Base-by-base conservation (phyloP, 768 basidiomycete genomes). In the Russula brevipes region DNA sequence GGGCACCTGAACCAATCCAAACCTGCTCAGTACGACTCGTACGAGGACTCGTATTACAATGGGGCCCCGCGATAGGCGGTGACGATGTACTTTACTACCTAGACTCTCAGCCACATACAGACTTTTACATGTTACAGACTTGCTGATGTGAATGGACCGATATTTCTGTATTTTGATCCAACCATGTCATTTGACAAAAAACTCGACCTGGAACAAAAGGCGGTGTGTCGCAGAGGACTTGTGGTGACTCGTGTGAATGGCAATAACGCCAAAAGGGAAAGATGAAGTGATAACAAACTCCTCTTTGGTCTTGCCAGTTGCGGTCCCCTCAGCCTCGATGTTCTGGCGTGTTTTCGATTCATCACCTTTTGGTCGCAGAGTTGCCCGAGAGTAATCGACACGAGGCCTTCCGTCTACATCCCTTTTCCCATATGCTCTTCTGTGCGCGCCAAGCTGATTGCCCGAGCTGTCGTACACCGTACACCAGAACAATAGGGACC, bases 41-140 rank as follows among this genome's bases (percentile, higher is more conserved):
- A 75, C 61, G 73, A 70, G 56, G 73, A 77, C 58, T 68, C 69
- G 16, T 75, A 77, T 57, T 62, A 75, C 63, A 69, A 64, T 54
- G 69, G 61, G 39, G 9, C 51, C 2, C 16, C 46, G 16, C 17
- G 7, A 31, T 60, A 36, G 55, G 17, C 8, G 50, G 31, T 5
- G 52, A 36, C 33, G 30, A 24, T 24, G 24, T 24, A 24, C 41
- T 33, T 30, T 30, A 35, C 24, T 39, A 42, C 54, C 30, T 54
- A 44, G 17, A 30, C 41, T 54, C 8, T 16, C 30, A 24, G 33
- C 11, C 4, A 8, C 17, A 45, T 31, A 45, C 42, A n/a, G 33
- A 51, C 47, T 33, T 57, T 17, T 41, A 42, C 7, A n/a, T 58
- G 31, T 10, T 55, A 61, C 31, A 12, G 46, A 61, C 39, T 50